Base-by-base conservation (phyloP, 495 filamentous ascomycete species). In the Tetracladium marchalianum region DNA sequence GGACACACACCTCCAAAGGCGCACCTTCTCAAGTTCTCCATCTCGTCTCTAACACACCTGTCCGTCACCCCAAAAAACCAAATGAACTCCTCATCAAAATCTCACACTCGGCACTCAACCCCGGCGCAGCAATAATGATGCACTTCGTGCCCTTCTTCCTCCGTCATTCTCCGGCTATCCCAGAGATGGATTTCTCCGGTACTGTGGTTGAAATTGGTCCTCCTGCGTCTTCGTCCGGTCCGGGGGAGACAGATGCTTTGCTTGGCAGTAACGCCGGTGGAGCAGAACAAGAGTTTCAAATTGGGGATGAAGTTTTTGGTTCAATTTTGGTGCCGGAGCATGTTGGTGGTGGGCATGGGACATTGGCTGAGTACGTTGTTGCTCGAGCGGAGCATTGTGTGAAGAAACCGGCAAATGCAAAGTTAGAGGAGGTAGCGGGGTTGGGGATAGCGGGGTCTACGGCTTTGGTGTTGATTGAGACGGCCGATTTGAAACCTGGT, bases 121-220 rank as follows among this genome's bases (percentile, higher is more conserved):
- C 70, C 15, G 67, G 58, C 35, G 63, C 59, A 19, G 50, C 58
- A 12, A 52, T 70, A 33, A 38, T 60, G 41, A 51, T 66, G 7
- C 53, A 64, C 32, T 35, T 63, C 39, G 37, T 63, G 11, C 68
- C 67, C 12, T 44, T 50, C 41, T 22, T 65, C 46, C 53, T 71
- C 35, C 51, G 52, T 22, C 46, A 43, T 15, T 47, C 61, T 7
- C 67, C 67, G 0, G 37, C 55, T 4, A 62, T 62, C 4, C 63
- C 68, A 5, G 67, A 66, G 1, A 42, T 66, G n/a, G 70, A 72
- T 39, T 72, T 73, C 41, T 51, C 58, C 9, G 70, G 69, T 19
- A 50, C 44, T 10, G 33, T 69, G 1, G 49, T 67, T 6, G 42
- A 52, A 1, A n/a, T 48, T 9, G 66, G 66, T 0, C 11, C 47